Percentiles rank a stretch among this genome's conserved stretches.
Conservation (phyloP, 441 rosid species). For the Populus tomentosa region DNA sequence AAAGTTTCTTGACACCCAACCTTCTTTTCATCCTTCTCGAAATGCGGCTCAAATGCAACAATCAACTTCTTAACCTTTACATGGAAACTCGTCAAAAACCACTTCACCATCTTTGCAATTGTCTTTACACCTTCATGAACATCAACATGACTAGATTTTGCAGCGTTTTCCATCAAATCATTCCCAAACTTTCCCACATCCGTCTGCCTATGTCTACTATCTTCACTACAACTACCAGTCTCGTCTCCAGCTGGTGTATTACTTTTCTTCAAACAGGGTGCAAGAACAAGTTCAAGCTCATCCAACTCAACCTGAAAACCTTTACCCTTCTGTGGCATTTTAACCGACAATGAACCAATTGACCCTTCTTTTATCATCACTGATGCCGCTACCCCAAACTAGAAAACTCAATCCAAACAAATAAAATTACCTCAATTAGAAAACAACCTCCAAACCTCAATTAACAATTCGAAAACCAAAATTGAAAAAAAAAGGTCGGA, state of each 20-base stretch:
- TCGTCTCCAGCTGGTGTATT: conserved; percentile 25
- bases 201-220: conserved; percentile 25
- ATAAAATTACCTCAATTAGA: conserved; percentile 6
- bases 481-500: too few species aligned
- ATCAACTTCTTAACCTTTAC: conserved; percentile 68
- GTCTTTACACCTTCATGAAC: conserved; percentile 98
- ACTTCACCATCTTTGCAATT: conserved; percentile 93
- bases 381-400: conserved; percentile 61
- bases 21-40: conserved; percentile 29
- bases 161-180: conserved; percentile 32
- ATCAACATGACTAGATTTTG: conserved; percentile 46
- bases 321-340: conserved; percentile 79
- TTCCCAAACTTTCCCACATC: conserved; percentile 38
- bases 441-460: background rate
- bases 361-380: conserved; percentile 90
- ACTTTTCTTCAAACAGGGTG: conserved; percentile 34
- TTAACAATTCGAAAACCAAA: background rate
- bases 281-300: conserved; percentile 84
- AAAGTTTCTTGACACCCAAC: conserved; percentile 37
- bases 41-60: conserved; percentile 67
- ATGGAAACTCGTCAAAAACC: conserved; percentile 86
- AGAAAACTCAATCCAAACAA: conserved; percentile 17
- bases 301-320: conserved; percentile 92
- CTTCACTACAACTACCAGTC: conserved; percentile 28
- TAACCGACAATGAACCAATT: conserved; percentile 71